Evolutionary conservation across 2,329 filamentous ascomycete species (phyloP).

Genomic region (Clarireedia monteithiana): DNA sequence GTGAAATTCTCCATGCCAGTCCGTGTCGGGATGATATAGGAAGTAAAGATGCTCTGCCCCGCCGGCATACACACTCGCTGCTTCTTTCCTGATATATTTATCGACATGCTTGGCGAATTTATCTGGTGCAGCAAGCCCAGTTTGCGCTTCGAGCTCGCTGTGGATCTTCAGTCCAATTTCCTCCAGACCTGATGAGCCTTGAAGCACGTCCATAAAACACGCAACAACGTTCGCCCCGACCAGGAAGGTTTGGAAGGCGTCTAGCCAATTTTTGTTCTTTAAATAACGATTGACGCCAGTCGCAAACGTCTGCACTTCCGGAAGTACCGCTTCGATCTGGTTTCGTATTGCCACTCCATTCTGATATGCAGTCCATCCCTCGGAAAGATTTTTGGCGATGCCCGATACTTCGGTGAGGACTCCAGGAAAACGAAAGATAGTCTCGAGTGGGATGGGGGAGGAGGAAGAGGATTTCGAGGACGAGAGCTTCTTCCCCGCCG

Average conservation of each 20-base stretch:
- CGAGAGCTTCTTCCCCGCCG: not conserved
- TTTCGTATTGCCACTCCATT: conserved; percentile 8
- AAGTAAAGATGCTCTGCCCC: conserved; percentile 33
- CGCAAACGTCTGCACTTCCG: conserved; percentile 7
- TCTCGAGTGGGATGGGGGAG: not conserved
- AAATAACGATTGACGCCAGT: conserved; percentile 8
- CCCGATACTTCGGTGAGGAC: conserved; percentile 6
- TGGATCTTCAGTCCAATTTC: conserved; percentile 8
- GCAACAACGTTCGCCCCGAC: conserved; percentile 9
- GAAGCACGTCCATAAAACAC: conserved; percentile 7
- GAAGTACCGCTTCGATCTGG: conserved; percentile 5
- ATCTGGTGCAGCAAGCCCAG: conserved; percentile 10
- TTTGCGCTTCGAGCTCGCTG: conserved; percentile 11
- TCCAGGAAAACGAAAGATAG: conserved; percentile 7
- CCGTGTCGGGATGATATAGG: conserved; percentile 35
- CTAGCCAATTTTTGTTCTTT: conserved; percentile 7
- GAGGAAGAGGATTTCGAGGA: not conserved
- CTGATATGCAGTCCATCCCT: conserved; percentile 9
- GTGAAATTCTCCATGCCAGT: conserved; percentile 36
- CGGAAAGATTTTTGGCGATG: conserved; percentile 7
- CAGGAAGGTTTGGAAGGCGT: conserved; percentile 6
- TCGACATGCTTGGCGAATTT: conserved; percentile 13
- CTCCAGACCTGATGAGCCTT: conserved; percentile 4
- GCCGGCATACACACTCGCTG: conserved; percentile 6
- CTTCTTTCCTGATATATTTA: conserved; percentile 12